These are phyloP conservation scores for Cladophialophora exuberans DNA, from an alignment of 2,329 filamentous ascomycete genomes.

Conservation along the genomic window DNA sequence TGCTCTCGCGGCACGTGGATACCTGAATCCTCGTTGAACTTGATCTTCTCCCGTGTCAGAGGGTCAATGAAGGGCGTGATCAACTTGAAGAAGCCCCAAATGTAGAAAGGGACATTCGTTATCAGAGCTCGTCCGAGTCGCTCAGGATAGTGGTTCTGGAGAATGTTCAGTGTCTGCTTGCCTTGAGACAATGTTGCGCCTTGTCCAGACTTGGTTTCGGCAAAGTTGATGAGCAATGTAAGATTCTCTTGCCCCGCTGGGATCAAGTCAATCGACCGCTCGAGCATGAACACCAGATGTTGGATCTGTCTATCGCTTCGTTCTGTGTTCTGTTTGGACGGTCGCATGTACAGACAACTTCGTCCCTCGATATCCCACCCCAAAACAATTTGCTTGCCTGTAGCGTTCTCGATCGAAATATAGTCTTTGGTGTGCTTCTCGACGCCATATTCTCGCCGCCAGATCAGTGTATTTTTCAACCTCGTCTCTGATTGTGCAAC, in stretches of 20 bases:
- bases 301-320: constrained; percentile 83
- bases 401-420: constrained; percentile 92
- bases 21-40: constrained; percentile 91
- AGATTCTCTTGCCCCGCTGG: constrained; percentile 83
- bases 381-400: constrained; percentile 88
- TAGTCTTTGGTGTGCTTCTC: constrained; percentile 75
- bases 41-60: constrained; percentile 88
- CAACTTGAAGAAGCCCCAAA: constrained; percentile 92
- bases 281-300: constrained; percentile 94
- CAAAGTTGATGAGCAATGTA: constrained; percentile 89
- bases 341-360: constrained; percentile 90
- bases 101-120: constrained; percentile 89
- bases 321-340: constrained; percentile 90
- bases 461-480: constrained; percentile 77
- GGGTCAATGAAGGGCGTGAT: constrained; percentile 97
- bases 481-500: constrained; percentile 75
- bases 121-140: constrained; percentile 85
- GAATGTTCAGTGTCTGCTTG: constrained; percentile 81
- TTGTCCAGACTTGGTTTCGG: constrained; percentile 72
- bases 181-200: constrained; percentile 78
- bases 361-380: constrained; percentile 84
- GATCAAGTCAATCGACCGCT: constrained; percentile 86
- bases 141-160: constrained; percentile 96
- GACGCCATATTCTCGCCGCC: constrained; percentile 89
- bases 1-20: constrained; percentile 80